These are phyloP conservation scores for Amanita polypyramis DNA, from an alignment of 768 basidiomycete genomes.

Conservation along the genomic window DNA sequence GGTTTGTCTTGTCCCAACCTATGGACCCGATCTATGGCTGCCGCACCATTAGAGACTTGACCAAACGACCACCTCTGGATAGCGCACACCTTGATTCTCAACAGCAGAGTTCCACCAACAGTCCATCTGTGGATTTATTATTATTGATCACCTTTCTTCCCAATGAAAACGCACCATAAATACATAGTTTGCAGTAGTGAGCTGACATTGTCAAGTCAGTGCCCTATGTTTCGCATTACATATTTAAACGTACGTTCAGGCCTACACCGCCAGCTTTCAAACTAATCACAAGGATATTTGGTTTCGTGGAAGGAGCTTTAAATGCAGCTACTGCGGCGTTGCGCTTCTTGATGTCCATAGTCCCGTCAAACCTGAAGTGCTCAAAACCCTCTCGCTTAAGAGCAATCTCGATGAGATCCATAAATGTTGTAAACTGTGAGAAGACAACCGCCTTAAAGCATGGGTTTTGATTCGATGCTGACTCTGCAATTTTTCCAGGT, in stretches of 20 bases:
- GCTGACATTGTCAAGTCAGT: slow-evolving; percentile 22
- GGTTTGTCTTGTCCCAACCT: slow-evolving; percentile 76
- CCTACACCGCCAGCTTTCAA: slow-evolving; percentile 92
- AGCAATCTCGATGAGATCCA: slow-evolving; percentile 68
- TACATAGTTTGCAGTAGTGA: slow-evolving; percentile 76
- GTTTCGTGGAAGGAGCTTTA: slow-evolving; percentile 52
- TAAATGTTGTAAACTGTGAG: slow-evolving; percentile 83
- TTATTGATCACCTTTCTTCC: background rate
- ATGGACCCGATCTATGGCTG: slow-evolving; percentile 81
- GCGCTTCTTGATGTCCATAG: slow-evolving; percentile 81
- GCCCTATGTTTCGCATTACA: background rate
- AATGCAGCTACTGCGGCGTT: slow-evolving; percentile 70
- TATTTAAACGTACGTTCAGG: slow-evolving; percentile 49
- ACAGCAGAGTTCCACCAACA: slow-evolving; percentile 88
- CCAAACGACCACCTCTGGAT: background rate
- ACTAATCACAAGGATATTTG: slow-evolving; percentile 70
- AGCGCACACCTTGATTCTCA: slow-evolving; percentile 61
- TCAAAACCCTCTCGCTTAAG: slow-evolving; percentile 60
- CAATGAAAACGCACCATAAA: slow-evolving; percentile 52
- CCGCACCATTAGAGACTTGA: background rate
- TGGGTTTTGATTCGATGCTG: slow-evolving; percentile 61
- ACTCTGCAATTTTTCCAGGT: slow-evolving; percentile 24
- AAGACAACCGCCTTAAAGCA: slow-evolving; percentile 80
- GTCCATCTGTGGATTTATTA: slow-evolving; percentile 52
- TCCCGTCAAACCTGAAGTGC: slow-evolving; percentile 82